Evolutionary conservation across 2,329 filamentous ascomycete species (phyloP), one percentile per base, ranked within the genome.

Genomic region (Stemphylium vesicarium): DNA sequence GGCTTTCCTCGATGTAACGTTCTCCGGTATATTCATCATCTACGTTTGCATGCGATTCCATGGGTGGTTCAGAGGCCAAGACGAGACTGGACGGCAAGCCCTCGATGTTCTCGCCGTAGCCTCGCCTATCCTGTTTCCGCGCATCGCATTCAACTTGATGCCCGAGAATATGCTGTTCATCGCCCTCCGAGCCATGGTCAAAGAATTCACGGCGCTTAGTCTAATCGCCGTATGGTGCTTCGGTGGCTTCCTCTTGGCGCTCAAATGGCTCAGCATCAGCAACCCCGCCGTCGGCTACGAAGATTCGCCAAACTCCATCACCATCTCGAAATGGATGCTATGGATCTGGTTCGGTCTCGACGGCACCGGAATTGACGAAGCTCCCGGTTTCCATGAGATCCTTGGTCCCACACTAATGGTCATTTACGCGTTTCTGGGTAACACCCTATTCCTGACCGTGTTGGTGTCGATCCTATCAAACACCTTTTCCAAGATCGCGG

Each of bases 311-410:
- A 78, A 83, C 46, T 75, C 87, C 4, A 77, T 89, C 75, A 90
- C 88, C 1, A 92, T 95, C 58, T 86, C 86, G 39, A 92, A 93
- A 75, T 96, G 91, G 91, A 94, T 96, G 90, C 84, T 95, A 1
- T 95, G 90, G 84, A 93, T 96, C 60, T 96, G 91, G 91, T 95
- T 96, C 69, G 91, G 91, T 2, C 84, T 96, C 1, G 91, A 95
- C 65, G 91, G 73, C 32, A 89, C 76, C 35, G 81, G 83, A 2
- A 83, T 85, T 32, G 77, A 82, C 57, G 78, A 81, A 53, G 82
- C 82, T 66, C 81, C 84, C 18, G 85, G 91, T 53, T 91, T 95
- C 68, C 91, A 96, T 76, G 85, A 85, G 81, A 77, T 92, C n/a
- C 80, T 95, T 1, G 91, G 91, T 0, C 91, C 91, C 0, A 82